Percentiles rank a stretch among this genome's conserved stretches.
Conservation (phyloP, 2,329 filamentous ascomycete species). For the Aureobasidium sp. region DNA sequence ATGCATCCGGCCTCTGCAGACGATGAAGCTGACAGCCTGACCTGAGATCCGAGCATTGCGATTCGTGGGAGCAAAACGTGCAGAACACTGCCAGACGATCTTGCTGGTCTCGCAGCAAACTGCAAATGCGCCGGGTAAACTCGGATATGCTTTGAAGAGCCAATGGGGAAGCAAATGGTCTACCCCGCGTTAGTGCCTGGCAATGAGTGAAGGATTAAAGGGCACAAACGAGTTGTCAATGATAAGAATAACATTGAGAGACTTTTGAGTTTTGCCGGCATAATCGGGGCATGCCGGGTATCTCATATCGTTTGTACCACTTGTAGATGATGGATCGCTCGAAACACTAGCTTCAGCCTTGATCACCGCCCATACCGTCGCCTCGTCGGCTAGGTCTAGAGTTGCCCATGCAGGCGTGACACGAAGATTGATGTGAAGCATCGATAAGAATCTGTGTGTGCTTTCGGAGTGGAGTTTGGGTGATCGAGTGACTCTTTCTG, state of each 20-base stretch:
- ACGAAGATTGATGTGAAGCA: background rate
- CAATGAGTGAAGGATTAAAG: background rate
- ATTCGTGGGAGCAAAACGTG: background rate
- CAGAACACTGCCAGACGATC: conserved; percentile 12
- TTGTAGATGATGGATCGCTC: background rate
- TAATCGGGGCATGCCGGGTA: background rate
- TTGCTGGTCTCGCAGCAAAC: background rate
- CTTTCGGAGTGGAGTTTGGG: background rate
- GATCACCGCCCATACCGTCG: conserved; percentile 5
- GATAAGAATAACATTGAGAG: conserved; percentile 30
- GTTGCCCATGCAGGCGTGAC: conserved; percentile 1
- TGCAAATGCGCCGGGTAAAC: conserved; percentile 5
- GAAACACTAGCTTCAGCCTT: conserved; percentile 6
- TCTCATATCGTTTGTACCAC: background rate
- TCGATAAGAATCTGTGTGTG: background rate
- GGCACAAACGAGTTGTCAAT: conserved; percentile 33
- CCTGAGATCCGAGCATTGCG: background rate
- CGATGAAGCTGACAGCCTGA: conserved; percentile 11
- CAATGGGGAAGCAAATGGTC: conserved; percentile 2
- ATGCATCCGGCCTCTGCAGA: conserved; percentile 2
- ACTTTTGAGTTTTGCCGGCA: background rate
- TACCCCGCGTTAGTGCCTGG: background rate
- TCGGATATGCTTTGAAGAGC: background rate
- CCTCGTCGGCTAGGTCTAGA: conserved; percentile 4
- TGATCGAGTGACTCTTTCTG: background rate